These are phyloP conservation scores for Cercospora sp. DNA, from an alignment of 2,329 filamentous ascomycete genomes.

Conservation along the genomic window DNA sequence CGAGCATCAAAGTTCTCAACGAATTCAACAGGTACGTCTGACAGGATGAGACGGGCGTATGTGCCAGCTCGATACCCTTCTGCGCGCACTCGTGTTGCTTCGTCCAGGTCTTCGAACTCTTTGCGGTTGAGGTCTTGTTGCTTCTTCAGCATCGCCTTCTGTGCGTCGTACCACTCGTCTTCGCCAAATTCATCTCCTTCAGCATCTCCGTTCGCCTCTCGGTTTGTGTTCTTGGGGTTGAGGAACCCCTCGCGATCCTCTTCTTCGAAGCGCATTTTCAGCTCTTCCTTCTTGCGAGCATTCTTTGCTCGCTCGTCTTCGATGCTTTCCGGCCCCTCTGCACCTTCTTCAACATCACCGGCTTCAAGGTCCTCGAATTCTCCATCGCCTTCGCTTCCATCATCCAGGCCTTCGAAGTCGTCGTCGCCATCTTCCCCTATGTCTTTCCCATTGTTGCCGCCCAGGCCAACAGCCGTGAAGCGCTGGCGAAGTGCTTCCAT, in stretches of 20 bases:
- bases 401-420: constrained; percentile 49
- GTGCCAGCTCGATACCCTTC: constrained; percentile 91
- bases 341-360: constrained; percentile 57
- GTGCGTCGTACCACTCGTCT: constrained; percentile 97
- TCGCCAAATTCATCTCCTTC: constrained; percentile 83
- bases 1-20: constrained; percentile 76
- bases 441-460: constrained; percentile 49
- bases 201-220: constrained; percentile 63
- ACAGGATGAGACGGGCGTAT: constrained; percentile 87
- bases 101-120: constrained; percentile 86
- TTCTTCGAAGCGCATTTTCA: constrained; percentile 92
- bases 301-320: constrained; percentile 81
- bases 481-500: constrained; percentile 71
- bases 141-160: constrained; percentile 93
- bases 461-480: constrained; percentile 71
- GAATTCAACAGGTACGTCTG: constrained; percentile 89
- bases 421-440: constrained; percentile 57
- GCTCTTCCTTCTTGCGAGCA: constrained; percentile 87
- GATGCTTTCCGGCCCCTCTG: constrained; percentile 16
- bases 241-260: constrained; percentile 96
- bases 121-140: constrained; percentile 95
- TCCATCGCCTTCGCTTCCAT: constrained; percentile 72
- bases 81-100: constrained; percentile 75
- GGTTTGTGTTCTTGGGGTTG: constrained; percentile 80
- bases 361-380: constrained; percentile 85